Conservation (phyloP, 805 yeast genomes). For the Ogataea haglerorum region DNA sequence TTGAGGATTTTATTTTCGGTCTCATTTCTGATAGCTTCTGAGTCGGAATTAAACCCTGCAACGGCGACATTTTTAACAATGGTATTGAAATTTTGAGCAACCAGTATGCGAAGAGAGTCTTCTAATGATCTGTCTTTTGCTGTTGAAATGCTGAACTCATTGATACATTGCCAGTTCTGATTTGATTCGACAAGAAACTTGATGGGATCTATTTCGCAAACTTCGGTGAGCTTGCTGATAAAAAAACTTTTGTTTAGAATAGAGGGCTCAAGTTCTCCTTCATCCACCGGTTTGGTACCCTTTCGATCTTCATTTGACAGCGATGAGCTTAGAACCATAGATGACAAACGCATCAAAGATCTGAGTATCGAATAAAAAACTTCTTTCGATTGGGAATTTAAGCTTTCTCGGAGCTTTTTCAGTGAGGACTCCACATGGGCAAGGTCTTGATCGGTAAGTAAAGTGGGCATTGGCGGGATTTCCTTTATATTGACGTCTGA, state of each 20-base stretch:
- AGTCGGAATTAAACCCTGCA: constrained; percentile 35
- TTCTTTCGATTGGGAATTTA: constrained; percentile 48
- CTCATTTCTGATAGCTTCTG: constrained; percentile 14
- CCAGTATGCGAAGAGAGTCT: constrained; percentile 44
- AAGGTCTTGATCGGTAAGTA: constrained; percentile 44
- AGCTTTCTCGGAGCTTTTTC: constrained; percentile 59
- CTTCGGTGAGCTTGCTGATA: constrained; percentile 48
- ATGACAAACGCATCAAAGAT: constrained; percentile 45
- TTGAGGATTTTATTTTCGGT: constrained; percentile 48
- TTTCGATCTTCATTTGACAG: constrained; percentile 5
- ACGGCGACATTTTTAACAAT: constrained; percentile 42
- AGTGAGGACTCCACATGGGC: constrained; percentile 53
- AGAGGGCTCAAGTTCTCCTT: constrained; percentile 36
- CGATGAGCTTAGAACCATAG: constrained; percentile 19
- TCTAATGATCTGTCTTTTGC: constrained; percentile 41
- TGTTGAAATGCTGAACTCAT: constrained; percentile 44
- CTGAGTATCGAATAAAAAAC: constrained; percentile 48
- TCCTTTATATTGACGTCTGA: constrained; percentile 40
- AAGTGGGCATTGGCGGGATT: constrained; percentile 41
- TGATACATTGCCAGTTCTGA: constrained; percentile 46
- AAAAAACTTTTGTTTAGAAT: constrained; percentile 55
- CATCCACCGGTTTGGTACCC: constrained; percentile 21
- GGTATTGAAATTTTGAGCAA: constrained; percentile 51
- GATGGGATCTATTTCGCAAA: constrained; percentile 48
- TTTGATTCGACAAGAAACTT: constrained; percentile 45